Evolutionary conservation across 768 basidiomycete genomes (phyloP).

Genomic region (Psilocybe tampanensis): DNA sequence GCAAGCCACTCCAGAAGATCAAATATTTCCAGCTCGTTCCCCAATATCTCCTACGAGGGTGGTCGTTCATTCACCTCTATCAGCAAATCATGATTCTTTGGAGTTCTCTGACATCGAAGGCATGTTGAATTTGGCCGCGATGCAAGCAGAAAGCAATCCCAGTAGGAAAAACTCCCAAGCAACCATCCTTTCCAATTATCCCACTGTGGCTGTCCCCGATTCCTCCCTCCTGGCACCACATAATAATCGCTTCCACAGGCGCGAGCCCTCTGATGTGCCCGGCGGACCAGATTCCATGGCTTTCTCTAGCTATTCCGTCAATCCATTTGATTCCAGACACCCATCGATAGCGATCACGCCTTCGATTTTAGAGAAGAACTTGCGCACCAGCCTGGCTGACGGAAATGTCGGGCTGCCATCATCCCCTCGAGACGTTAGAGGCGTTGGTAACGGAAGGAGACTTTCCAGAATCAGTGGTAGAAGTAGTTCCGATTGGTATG

Average conservation of each 20-base stretch:
- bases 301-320: slow-evolving; percentile 29
- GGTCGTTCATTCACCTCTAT: slow-evolving; percentile 12
- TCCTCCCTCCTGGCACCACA: slow-evolving; percentile 11
- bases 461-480: slow-evolving; percentile 16
- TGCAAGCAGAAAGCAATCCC: slow-evolving; percentile 28
- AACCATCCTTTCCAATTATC: slow-evolving; percentile 12
- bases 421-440: slow-evolving; percentile 20
- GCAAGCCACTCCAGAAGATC: slow-evolving; percentile 31
- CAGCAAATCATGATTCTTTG: slow-evolving; percentile 29
- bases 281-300: slow-evolving; percentile 27
- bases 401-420: slow-evolving; percentile 20
- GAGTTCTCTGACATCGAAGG: slow-evolving; percentile 51
- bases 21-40: slow-evolving; percentile 12
- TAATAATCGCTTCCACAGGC: slow-evolving; percentile 25
- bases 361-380: slow-evolving; percentile 9
- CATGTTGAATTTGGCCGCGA: slow-evolving; percentile 54
- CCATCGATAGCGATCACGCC: slow-evolving; percentile 14
- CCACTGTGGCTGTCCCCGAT: slow-evolving; percentile 12
- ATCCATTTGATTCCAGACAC: slow-evolving; percentile 16
- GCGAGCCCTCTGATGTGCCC: slow-evolving; percentile 34
- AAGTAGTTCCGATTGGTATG: slow-evolving; percentile 28
- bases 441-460: slow-evolving; percentile 11
- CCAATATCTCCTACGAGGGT: slow-evolving; percentile 8
- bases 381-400: slow-evolving; percentile 10
- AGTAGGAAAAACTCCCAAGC: slow-evolving; percentile 28